phyloP scores from a whole-genome alignment of 2,329 filamentous ascomycete genomes.

The Epichloe uncinata region DNA sequence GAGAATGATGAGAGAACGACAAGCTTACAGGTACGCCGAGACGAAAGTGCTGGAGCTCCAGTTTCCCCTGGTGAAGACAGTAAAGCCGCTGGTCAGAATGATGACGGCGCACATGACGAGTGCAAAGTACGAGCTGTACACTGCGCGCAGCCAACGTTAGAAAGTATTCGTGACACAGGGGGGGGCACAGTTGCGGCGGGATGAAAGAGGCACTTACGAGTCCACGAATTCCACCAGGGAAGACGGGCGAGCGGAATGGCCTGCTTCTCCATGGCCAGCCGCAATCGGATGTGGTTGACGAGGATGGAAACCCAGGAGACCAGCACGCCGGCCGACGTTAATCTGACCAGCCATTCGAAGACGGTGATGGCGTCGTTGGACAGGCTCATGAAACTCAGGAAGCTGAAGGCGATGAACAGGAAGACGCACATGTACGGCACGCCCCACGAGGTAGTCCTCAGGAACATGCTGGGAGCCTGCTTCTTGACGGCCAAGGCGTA shows the following conservation, averaged over 20 bases:
- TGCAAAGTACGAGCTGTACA: constrained; percentile 46
- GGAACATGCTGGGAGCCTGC: constrained; percentile 51
- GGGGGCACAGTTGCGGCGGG: not conserved
- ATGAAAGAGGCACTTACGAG: constrained; percentile 27
- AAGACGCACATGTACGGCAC: constrained; percentile 47
- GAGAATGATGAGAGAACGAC: not conserved
- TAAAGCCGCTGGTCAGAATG: constrained; percentile 57
- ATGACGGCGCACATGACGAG: constrained; percentile 50
- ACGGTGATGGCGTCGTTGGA: constrained; percentile 45
- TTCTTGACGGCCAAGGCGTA: constrained; percentile 53
- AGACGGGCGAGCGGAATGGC: constrained; percentile 34
- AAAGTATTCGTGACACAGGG: not conserved
- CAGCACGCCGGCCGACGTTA: constrained; percentile 49
- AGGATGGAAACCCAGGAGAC: constrained; percentile 49
- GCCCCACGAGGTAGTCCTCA: constrained; percentile 45
- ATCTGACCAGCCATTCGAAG: constrained; percentile 50
- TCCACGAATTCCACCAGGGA: constrained; percentile 52
- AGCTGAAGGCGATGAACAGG: constrained; percentile 40
- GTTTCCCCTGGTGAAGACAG: constrained; percentile 44
- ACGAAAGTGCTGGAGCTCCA: constrained; percentile 46
- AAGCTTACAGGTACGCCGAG: constrained; percentile 46
- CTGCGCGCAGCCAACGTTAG: constrained; percentile 18
- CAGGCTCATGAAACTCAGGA: constrained; percentile 44
- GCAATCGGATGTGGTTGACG: constrained; percentile 45
- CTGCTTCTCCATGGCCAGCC: constrained; percentile 40